phyloP scores from a whole-genome alignment of 495 filamentous ascomycete species.

The Extremus antarcticus region DNA sequence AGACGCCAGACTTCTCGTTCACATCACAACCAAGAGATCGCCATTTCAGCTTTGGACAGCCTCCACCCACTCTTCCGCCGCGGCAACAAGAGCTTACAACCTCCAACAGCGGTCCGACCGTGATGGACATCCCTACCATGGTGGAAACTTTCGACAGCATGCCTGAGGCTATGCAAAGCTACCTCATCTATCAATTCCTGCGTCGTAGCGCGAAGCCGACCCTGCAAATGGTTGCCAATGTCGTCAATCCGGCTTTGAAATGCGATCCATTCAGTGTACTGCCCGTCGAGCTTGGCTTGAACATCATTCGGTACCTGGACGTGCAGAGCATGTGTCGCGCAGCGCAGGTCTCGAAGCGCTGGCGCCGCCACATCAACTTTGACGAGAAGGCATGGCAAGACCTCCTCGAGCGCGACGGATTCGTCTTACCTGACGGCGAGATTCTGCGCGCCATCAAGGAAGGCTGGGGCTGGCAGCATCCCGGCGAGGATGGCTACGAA shows the following conservation, averaged over 20 bases:
- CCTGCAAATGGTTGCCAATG: constrained; percentile 78
- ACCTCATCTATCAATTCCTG: constrained; percentile 92
- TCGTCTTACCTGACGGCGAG: constrained; percentile 67
- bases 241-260: constrained; percentile 93
- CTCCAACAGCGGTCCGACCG: constrained; percentile 27
- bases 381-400: constrained; percentile 96
- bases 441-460: constrained; percentile 75
- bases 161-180: constrained; percentile 76
- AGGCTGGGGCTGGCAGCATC: constrained; percentile 99
- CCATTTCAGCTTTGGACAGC: neutral
- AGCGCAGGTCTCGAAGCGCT: constrained; percentile 87
- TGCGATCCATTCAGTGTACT: constrained; percentile 81
- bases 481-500: constrained; percentile 67
- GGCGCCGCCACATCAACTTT: constrained; percentile 78
- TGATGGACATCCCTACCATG: constrained; percentile 71
- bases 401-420: constrained; percentile 75
- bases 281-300: constrained; percentile 75
- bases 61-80: neutral
- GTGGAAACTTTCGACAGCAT: constrained; percentile 84
- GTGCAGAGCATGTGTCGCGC: constrained; percentile 79
- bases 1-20: constrained; percentile 1
- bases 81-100: constrained; percentile 8
- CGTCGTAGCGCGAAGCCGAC: constrained; percentile 81
- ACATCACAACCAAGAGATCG: neutral
- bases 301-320: constrained; percentile 80